Percentiles rank a stretch among this genome's conserved stretches.
phyloP scores from a whole-genome alignment of 768 basidiomycete genomes.

The Pulveroboletus sp. region DNA sequence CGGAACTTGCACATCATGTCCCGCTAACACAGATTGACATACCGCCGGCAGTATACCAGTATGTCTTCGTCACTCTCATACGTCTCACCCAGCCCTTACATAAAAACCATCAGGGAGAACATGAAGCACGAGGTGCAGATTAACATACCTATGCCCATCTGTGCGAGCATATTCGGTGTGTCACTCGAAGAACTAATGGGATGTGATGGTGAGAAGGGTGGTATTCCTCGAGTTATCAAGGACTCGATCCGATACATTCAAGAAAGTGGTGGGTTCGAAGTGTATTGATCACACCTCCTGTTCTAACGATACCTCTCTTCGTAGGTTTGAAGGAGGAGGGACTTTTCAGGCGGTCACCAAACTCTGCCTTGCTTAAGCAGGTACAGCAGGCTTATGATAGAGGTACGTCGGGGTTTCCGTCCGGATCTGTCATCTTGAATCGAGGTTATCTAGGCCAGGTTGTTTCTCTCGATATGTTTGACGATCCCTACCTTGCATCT shows the following conservation, averaged over 20 bases:
- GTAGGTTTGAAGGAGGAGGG: slow-evolving; percentile 66
- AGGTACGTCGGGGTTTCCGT: slow-evolving; percentile 36
- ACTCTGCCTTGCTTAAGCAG: slow-evolving; percentile 60
- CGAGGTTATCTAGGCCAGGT: slow-evolving; percentile 52
- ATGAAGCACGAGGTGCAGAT: slow-evolving; percentile 69
- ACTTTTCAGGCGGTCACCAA: slow-evolving; percentile 78
- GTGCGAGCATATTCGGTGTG: slow-evolving; percentile 71
- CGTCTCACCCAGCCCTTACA: neutral
- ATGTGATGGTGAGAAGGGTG: slow-evolving; percentile 73
- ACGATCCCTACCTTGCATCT: slow-evolving; percentile 75
- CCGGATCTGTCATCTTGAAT: neutral
- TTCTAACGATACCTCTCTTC: neutral
- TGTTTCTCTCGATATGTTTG: slow-evolving; percentile 70
- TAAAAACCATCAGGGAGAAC: slow-evolving; percentile 56
- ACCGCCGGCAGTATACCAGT: slow-evolving; percentile 80
- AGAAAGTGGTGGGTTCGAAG: slow-evolving; percentile 39
- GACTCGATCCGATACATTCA: slow-evolving; percentile 72
- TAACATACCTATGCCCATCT: slow-evolving; percentile 53
- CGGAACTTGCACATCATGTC: slow-evolving; percentile 68
- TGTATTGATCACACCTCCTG: neutral
- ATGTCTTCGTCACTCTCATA: slow-evolving; percentile 26
- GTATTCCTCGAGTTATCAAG: slow-evolving; percentile 74
- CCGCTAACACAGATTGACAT: slow-evolving; percentile 88
- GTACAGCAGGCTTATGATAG: slow-evolving; percentile 83
- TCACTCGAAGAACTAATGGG: slow-evolving; percentile 84